Conservation (phyloP, 495 filamentous ascomycete species). For the Aspergillus sclerotiicarbonarius region DNA sequence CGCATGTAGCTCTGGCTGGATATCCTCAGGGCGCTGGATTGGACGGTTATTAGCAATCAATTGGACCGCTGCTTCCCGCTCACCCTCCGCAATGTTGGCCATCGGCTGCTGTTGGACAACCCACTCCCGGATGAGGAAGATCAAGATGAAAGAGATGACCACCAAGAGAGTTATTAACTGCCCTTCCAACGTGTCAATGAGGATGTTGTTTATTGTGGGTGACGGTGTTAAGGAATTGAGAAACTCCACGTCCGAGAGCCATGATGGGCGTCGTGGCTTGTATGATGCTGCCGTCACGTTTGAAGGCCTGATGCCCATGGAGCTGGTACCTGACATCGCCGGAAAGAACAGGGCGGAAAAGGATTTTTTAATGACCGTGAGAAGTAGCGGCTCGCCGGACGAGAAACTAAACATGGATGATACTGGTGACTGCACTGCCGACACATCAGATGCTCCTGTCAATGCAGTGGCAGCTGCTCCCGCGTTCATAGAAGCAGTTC, state of each 20-base stretch:
- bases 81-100: constrained; percentile 54
- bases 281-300: constrained; percentile 24
- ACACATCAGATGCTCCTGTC: constrained; percentile 25
- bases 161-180: constrained; percentile 89
- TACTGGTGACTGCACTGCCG: constrained; percentile 32
- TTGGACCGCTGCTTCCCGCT: constrained; percentile 42
- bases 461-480: constrained; percentile 21
- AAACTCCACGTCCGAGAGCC: constrained; percentile 70
- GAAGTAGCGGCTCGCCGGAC: constrained; percentile 47
- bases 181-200: constrained; percentile 86
- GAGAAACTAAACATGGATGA: constrained; percentile 45
- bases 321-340: constrained; percentile 26
- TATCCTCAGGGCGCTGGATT: constrained; percentile 21
- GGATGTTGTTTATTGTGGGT: constrained; percentile 68
- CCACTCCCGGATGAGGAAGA: constrained; percentile 96
- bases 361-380: constrained; percentile 45
- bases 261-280: constrained; percentile 41
- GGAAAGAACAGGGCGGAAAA: constrained; percentile 41
- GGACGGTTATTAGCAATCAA: constrained; percentile 41
- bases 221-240: constrained; percentile 71
- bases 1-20: constrained; percentile 5
- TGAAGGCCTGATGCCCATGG: constrained; percentile 16
- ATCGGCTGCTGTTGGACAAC: constrained; percentile 96
- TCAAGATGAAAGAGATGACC: constrained; percentile 86
- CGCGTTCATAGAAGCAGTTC: constrained; percentile 39